Percentiles rank a stretch among this genome's conserved stretches.
These are phyloP conservation scores for Orychophragmus violaceus DNA, from an alignment of 345 rosid genomes.

Conservation along the genomic window DNA sequence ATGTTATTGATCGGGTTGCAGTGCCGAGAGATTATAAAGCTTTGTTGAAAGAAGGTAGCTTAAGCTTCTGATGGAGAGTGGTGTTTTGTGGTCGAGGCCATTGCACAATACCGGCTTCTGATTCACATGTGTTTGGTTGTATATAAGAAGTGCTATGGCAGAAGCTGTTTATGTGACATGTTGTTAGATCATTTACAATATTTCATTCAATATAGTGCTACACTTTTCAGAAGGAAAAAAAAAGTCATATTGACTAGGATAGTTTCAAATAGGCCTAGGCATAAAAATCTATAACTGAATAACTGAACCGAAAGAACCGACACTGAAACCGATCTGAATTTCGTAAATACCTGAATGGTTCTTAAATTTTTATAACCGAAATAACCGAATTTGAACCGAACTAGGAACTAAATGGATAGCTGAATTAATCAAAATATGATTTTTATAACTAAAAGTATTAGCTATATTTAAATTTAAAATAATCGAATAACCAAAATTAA, in stretches of 20 bases:
- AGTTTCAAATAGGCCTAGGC: neutral
- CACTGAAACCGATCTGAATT: too few relatives aligned
- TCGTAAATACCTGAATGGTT: too few relatives aligned
- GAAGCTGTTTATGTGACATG: neutral
- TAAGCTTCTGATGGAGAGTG: slow-evolving; percentile 21
- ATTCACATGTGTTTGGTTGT: slow-evolving; percentile 6
- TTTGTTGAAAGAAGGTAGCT: slow-evolving; percentile 25
- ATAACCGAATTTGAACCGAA: too few relatives aligned
- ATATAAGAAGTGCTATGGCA: slow-evolving; percentile 11
- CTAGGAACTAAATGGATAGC: too few relatives aligned
- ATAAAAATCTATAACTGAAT: too few relatives aligned
- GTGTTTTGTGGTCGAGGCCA: neutral
- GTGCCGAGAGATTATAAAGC: slow-evolving; percentile 25
- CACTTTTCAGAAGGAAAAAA: neutral
- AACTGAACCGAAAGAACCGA: too few relatives aligned
- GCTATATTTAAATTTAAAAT: too few relatives aligned
- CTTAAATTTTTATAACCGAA: too few relatives aligned
- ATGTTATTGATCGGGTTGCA: slow-evolving; percentile 49
- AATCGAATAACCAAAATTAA: too few relatives aligned
- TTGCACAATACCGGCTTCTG: slow-evolving; percentile 7
- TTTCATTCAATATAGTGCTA: slow-evolving; percentile 15
- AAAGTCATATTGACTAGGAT: neutral
- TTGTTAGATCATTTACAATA: slow-evolving; percentile 8
- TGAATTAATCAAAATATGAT: too few relatives aligned
- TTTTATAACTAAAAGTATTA: too few relatives aligned